Base-by-base conservation (phyloP, 768 basidiomycete species). In the Xanthoconium purpureum region DNA sequence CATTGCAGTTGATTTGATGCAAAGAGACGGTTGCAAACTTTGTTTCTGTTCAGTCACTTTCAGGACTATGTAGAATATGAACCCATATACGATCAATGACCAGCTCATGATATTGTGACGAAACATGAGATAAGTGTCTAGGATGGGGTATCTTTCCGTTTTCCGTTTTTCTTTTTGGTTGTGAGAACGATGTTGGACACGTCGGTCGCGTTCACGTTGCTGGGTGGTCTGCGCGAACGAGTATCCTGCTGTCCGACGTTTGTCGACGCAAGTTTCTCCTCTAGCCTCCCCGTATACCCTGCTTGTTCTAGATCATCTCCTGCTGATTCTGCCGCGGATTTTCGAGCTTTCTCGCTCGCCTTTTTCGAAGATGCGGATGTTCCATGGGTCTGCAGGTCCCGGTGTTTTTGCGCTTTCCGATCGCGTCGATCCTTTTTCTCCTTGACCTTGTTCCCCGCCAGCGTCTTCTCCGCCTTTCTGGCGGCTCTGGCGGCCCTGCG, bases 61-160 rank as follows among this genome's bases (percentile, higher is more conserved):
- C 45, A 56, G 55, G 64, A 67, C 56, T 56, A 67, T 67, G 66
- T 67, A 67, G 66, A 67, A 55, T 58, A 69, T 62, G 57, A 64
- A 53, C 24, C 30, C 54, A 28, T 55, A 44, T 59, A 50, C 58
- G 58, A 36, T 20, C 37, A 35, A 60, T 44, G 52, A 47, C 48
- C 45, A 43, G 32, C 9, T 59, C 32, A 49, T 56, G 50, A 52
- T 24, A 24, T 52, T 52, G 42, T 32, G 30, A 46, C 20, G 20
- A 46, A 44, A 47, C 17, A 42, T 20, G 17, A 35, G 40, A 29
- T 12, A 37, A 6, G 56, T 37, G 42, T 51, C 57, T 58, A 65
- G 8, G 38, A n/a, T 38, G 20, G 36, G 57, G 51, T 61, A 57
- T 63, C 51, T 47, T 65, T 67, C 56, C 57, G 54, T 53, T 67